phyloP scores from a whole-genome alignment of 495 filamentous ascomycete genomes.

The Tuber umbilicatum region DNA sequence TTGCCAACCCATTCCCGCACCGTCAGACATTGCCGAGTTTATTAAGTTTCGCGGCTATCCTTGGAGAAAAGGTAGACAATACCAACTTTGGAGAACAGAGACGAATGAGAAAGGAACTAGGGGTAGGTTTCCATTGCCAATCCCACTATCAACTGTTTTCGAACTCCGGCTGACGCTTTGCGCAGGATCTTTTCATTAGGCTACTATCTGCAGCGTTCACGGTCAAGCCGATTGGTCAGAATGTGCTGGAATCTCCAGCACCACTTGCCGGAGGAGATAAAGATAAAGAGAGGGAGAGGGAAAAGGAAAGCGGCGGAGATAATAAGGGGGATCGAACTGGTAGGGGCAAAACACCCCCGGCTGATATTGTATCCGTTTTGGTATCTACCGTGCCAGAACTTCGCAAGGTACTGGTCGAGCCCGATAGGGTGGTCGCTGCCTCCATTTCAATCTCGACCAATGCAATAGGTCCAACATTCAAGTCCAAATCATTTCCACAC shows the following conservation, averaged over 20 bases:
- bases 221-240: conserved; percentile 61
- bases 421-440: conserved; percentile 71
- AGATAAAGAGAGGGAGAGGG: conserved; percentile 3
- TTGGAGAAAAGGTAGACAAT: conserved; percentile 92
- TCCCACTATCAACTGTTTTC: conserved; percentile 6
- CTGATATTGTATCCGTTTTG: conserved; percentile 76
- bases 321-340: conserved; percentile 23
- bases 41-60: conserved; percentile 77
- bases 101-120: conserved; percentile 86
- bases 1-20: conserved; percentile 92
- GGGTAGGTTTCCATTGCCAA: conserved; percentile 52
- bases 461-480: conserved; percentile 74
- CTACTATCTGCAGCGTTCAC: conserved; percentile 88
- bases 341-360: conserved; percentile 48
- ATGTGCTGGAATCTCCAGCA: conserved; percentile 31
- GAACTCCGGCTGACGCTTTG: conserved; percentile 23
- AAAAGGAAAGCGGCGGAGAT: conserved; percentile 22
- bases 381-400: conserved; percentile 71
- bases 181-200: conserved; percentile 77
- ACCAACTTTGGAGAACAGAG: conserved; percentile 96
- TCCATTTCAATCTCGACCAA: conserved; percentile 73
- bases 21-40: conserved; percentile 80
- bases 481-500: conserved; percentile 79
- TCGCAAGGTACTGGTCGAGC: conserved; percentile 75
- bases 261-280: conserved; percentile 17